Evolutionary conservation across 2,329 filamentous ascomycete species (phyloP), one percentile per base, ranked within the genome.

Genomic region (Proliferodiscus dingleyae): DNA sequence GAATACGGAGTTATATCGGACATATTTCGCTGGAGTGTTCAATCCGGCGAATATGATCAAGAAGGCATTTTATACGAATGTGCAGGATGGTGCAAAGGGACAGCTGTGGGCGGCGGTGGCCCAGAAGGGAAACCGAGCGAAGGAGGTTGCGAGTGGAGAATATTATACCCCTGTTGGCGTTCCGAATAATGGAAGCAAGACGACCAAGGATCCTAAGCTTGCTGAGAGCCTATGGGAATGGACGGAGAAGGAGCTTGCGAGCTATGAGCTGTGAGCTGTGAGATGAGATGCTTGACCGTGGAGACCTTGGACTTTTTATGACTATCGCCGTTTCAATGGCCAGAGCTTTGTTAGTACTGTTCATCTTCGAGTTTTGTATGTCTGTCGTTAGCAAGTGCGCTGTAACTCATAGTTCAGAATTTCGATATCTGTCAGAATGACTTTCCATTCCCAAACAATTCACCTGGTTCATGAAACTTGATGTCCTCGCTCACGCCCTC

Each of bases 81-180:
- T 64, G 2, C 60, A 67, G 29, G 54, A 68, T 46, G 69, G 69
- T 2, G 60, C 61, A 13, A 61, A 64, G 38, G 68, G 61, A 45
- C 64, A 68, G 51, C 54, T 72, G 9, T 73, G 70, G 68, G 66
- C 65, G 3, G 64, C 62, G 2, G 67, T 65, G 2, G 47, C 41
- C 16, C 16, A 10, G 13, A 44, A 22, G 24, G 40, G 41, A 1
- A 59, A 58, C 2, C 47, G 56, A 15, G 52, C 60, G 18, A 48
- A 42, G 42, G 37, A 16, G 30, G 53, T 66, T 19, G 55, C 54
- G 50, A 62, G 52, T 26, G 67, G 66, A 4, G 58, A 54, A 5
- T 64, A 61, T 45, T 68, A 68, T 50, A 58, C 55, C 29, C 66
- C 65, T 0, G 45, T 68, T 19, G 63, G 62, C 2, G 49, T 64